Evolutionary conservation across 1,139 yeast species (phyloP), one percentile per base, ranked within the genome.

Genomic region (Magnusiomyces ingens): DNA sequence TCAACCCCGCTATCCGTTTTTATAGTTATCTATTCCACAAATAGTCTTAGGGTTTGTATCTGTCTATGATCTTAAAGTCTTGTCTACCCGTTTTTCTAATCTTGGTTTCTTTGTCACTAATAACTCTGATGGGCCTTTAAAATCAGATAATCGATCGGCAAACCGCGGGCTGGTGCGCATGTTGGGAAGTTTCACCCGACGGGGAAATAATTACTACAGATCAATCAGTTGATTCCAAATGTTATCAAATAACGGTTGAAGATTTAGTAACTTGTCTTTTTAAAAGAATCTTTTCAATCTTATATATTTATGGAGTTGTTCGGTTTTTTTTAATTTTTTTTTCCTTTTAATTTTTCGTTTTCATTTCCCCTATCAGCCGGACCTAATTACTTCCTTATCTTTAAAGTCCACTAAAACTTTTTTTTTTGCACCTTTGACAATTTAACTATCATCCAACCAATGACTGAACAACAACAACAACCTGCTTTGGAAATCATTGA

Each of bases 401-500:
- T n/a, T n/a, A 4, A n/a, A 37, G 41, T 12, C 10, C 12, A 17
- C 10, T 12, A 18, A 40, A 40, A 17, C 4, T 40, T 17, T 11
- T n/a, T 11, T 40, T 18, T 15, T 15, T 37, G 41, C 41, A n/a
- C 41, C 41, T 37, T 18, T 37, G 5, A 37, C 41, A 15, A 40
- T 11, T 15, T 17, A 15, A 10, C 21, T 40, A 21, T 40, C 19
- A 12, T 5, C 32, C 32, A 26, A 26, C 32, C 32, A 26, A 26
- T 26, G 32, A 26, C 32, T 5, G 32, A 26, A 4, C 32, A 26
- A 26, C 4, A 26, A 26, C 32, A 26, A 26, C 32, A 26, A 26
- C 32, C 32, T 26, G 8, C 32, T 26, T 8, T 26, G 8, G 32
- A 26, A 26, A 40, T 54, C 19, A 52, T 85, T 17, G 88, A 85